These are phyloP conservation scores for Emericellopsis atlantica DNA, from an alignment of 2,329 filamentous ascomycete species.

Conservation along the genomic window DNA sequence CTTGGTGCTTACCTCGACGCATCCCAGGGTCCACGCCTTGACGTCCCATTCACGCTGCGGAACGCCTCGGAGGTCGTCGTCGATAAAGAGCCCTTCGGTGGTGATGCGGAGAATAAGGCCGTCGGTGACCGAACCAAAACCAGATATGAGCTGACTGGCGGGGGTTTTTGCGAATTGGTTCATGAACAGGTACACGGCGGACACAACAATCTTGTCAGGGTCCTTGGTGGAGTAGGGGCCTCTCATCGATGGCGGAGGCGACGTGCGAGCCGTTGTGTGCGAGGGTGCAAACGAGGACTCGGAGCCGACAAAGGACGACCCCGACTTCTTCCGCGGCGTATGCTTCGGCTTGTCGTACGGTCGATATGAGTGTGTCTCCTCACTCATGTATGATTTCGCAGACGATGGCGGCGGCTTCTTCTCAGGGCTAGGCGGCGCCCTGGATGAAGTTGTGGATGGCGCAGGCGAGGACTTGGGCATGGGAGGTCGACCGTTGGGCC, in stretches of 20 bases:
- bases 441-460: slow-evolving; percentile 13
- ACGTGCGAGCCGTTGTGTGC: slow-evolving; percentile 71
- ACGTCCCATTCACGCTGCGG: slow-evolving; percentile 98
- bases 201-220: slow-evolving; percentile 91
- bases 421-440: slow-evolving; percentile 12
- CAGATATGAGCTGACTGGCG: slow-evolving; percentile 77
- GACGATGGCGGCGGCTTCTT: slow-evolving; percentile 32
- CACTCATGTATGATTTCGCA: slow-evolving; percentile 45
- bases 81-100: slow-evolving; percentile 90
- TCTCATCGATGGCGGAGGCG: slow-evolving; percentile 66
- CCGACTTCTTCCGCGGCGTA: slow-evolving; percentile 43
- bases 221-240: slow-evolving; percentile 78
- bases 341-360: slow-evolving; percentile 61
- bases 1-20: slow-evolving; percentile 72
- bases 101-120: slow-evolving; percentile 85
- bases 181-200: slow-evolving; percentile 85
- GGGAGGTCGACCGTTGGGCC: slow-evolving; percentile 49
- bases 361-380: slow-evolving; percentile 59
- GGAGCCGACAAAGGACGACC: slow-evolving; percentile 56
- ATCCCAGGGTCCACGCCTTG: slow-evolving; percentile 93
- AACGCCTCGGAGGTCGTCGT: slow-evolving; percentile 83
- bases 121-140: slow-evolving; percentile 76
- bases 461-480: slow-evolving; percentile 15
- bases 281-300: slow-evolving; percentile 82
- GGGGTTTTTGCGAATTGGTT: slow-evolving; percentile 83